Base-by-base conservation (phyloP, 208 protist species). In the Trypanosoma cruzi region DNA sequence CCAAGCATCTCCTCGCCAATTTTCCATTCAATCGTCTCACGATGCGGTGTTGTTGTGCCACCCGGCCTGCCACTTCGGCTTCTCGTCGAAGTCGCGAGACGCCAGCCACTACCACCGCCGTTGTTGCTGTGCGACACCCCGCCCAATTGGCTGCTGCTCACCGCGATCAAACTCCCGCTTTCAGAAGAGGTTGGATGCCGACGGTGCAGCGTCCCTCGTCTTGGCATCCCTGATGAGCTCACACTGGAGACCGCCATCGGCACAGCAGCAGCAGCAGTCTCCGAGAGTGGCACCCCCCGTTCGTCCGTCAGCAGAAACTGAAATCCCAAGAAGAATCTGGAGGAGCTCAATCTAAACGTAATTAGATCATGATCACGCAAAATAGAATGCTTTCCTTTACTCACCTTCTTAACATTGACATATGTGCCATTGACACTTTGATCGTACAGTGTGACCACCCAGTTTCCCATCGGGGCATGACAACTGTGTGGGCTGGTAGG, bases 1-100 rank as follows among this genome's bases (percentile, higher is more conserved):
- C 92, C 92, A 49, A 97, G 79, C 82, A 95, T 87, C 64, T 95
- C 89, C 69, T 94, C 88, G 20, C 92, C 88, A 61, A 95, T 93
- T 78, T 95, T 95, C 88, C 88, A 96, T 70, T 96, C 89, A 68
- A 96, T 95, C 28, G 86, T 93, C 65, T 92, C 83, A 36, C 85
- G 86, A 18, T 63, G 66, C 8, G 64, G 70, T 44, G 20, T 20
- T 26, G 48, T 20, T 26, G 48, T 24, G 14, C 16, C 50, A 34
- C 55, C 36, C 16, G 31, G 11, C 0, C 55, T 16, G 16, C 55
- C 24, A 31, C 64, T 71, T 28, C 64, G 63, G 63, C 63, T 77
- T 20, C 37, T 40, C 26, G 56, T 78, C 64, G 64, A 26, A 68
- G 42, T 76, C 57, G 22, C 77, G 44, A 8, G 66, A 62, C 37